Conservation (phyloP, 1,284 basidiomycete species). For the Vanrija pseudolonga region DNA sequence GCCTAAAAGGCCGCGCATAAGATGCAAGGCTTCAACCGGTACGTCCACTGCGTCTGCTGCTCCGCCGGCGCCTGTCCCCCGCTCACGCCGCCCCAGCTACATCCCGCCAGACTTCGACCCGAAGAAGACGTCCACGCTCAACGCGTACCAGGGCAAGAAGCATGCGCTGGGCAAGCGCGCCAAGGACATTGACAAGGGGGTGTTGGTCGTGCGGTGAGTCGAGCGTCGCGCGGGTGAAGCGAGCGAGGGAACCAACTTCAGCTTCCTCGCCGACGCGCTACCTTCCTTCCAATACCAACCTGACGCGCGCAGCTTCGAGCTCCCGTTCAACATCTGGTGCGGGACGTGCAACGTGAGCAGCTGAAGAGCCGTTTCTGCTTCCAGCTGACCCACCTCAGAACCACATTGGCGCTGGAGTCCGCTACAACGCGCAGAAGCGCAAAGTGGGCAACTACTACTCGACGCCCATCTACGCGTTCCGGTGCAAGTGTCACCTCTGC, state of each 20-base stretch:
- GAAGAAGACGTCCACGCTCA: conserved; percentile 73
- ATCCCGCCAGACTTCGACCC: conserved; percentile 91
- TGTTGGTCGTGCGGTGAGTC: conserved; percentile 71
- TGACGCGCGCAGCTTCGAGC: conserved; percentile 62
- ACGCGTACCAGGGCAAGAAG: conserved; percentile 70
- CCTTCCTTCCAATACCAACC: too few relatives aligned
- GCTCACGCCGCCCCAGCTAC: conserved; percentile 66
- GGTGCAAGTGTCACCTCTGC: conserved; percentile 95
- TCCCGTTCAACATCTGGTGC: conserved; percentile 98
- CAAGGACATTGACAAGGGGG: conserved; percentile 82
- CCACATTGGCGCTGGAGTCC: conserved; percentile 93
- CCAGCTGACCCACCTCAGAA: conserved; percentile 48
- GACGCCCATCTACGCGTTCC: conserved; percentile 89
- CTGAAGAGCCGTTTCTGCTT: conserved; percentile 1
- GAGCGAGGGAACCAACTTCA: neutral
- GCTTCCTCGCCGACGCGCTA: too few relatives aligned
- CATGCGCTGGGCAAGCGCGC: conserved; percentile 91
- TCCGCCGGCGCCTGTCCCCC: too few relatives aligned
- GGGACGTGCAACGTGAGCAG: conserved; percentile 73
- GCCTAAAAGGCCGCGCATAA: neutral
- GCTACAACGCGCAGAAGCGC: conserved; percentile 98
- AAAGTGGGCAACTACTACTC: conserved; percentile 94
- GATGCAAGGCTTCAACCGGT: conserved; percentile 69
- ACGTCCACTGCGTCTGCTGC: neutral
- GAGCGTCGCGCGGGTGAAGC: neutral